These are phyloP conservation scores for Populus hybrid DNA, from an alignment of 441 rosid species.

Conservation along the genomic window DNA sequence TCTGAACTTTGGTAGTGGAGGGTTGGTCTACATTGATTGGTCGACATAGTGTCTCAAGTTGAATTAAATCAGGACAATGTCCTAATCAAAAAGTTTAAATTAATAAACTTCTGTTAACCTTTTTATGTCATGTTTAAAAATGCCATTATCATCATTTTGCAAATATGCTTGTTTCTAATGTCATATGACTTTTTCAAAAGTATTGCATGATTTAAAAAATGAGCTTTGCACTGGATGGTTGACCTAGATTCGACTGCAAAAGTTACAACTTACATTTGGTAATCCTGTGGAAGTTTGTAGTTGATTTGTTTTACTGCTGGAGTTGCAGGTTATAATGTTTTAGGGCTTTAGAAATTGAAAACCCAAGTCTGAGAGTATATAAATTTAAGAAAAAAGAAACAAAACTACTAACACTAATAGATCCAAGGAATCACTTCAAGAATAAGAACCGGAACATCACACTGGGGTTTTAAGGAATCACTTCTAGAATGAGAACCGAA, in stretches of 20 bases:
- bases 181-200: too few relatives aligned
- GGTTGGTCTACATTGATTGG: background rate
- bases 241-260: background rate
- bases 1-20: background rate
- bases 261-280: background rate
- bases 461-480: too few relatives aligned
- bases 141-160: background rate
- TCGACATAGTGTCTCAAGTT: background rate
- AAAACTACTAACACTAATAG: background rate
- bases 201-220: too few relatives aligned
- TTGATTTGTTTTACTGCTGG: background rate
- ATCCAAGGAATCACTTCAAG: background rate
- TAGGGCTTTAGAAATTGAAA: too few relatives aligned
- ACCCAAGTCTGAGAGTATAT: background rate
- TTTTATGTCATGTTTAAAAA: background rate
- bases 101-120: background rate
- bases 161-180: too few relatives aligned
- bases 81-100: background rate
- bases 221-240: too few relatives aligned
- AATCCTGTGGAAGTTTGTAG: background rate
- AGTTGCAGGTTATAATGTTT: background rate
- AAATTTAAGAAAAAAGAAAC: background rate
- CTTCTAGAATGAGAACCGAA: too few relatives aligned
- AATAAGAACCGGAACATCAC: too few relatives aligned
- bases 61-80: background rate